Evolutionary conservation across 371 early-diverging fungal genomes (phyloP).

Genomic region (Zopfochytrium polystomum): DNA sequence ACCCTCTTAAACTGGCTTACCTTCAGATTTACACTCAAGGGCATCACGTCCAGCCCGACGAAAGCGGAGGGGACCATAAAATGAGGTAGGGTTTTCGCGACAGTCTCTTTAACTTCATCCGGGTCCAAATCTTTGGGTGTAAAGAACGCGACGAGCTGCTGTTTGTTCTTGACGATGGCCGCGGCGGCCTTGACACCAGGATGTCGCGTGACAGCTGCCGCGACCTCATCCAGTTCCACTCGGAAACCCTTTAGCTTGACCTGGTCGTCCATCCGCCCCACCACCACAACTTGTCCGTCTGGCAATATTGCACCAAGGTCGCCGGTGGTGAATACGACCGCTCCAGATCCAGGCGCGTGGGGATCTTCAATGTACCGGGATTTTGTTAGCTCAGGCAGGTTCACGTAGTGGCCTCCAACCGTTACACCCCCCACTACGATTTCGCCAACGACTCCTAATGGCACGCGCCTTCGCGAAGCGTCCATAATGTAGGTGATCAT

Average conservation of each 20-base stretch:
- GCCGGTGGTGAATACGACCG: constrained; percentile 19
- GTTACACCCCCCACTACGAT: constrained; percentile 27
- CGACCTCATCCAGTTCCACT: constrained; percentile 47
- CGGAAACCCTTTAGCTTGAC: constrained; percentile 50
- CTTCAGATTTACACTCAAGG: constrained; percentile 32
- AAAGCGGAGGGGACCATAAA: constrained; percentile 30
- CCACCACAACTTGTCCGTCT: constrained; percentile 35
- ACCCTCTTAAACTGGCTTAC: not conserved
- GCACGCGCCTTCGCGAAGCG: constrained; percentile 6
- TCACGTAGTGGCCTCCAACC: no score
- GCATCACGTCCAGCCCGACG: constrained; percentile 23
- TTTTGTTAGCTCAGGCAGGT: constrained; percentile 25
- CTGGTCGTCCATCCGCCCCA: constrained; percentile 44
- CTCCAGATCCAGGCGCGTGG: not conserved
- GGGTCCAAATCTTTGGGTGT: constrained; percentile 20
- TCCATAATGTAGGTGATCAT: constrained; percentile 16
- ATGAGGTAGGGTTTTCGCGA: constrained; percentile 19
- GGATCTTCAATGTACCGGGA: constrained; percentile 23
- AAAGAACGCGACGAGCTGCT: constrained; percentile 24
- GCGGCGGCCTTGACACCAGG: constrained; percentile 16
- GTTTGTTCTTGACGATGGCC: constrained; percentile 18
- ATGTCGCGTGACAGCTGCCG: constrained; percentile 4
- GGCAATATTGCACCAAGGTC: constrained; percentile 32
- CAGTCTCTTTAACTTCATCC: constrained; percentile 2
- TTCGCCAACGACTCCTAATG: constrained; percentile 26